Conservation (phyloP, 1,139 yeast species). For the Sugiyamaella sp. region DNA sequence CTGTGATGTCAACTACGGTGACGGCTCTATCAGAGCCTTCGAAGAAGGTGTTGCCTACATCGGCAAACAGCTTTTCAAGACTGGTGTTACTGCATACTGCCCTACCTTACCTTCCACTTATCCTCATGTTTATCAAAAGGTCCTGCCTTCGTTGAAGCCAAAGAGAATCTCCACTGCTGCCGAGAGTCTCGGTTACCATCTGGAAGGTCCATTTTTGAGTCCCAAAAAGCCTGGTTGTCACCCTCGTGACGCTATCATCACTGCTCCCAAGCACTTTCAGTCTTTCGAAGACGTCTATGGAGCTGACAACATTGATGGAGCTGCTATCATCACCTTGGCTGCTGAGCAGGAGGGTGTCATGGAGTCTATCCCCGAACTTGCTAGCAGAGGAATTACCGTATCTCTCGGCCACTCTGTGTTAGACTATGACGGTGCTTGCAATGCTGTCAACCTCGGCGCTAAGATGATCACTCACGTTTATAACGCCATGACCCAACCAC, state of each 20-base stretch:
- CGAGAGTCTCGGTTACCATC: constrained; percentile 65
- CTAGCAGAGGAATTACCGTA: constrained; percentile 46
- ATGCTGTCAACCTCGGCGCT: constrained; percentile 58
- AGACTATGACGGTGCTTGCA: constrained; percentile 52
- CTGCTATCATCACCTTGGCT: constrained; percentile 61
- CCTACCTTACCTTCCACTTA: constrained; percentile 64
- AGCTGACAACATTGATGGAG: constrained; percentile 48
- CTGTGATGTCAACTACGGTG: constrained; percentile 47
- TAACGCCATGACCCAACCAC: constrained; percentile 72
- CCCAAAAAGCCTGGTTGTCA: constrained; percentile 64
- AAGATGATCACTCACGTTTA: constrained; percentile 65
- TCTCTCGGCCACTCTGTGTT: constrained; percentile 63
- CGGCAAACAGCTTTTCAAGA: constrained; percentile 45
- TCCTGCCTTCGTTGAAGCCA: constrained; percentile 52
- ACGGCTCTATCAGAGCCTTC: constrained; percentile 43
- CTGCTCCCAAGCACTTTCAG: constrained; percentile 48
- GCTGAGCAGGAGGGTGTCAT: constrained; percentile 62
- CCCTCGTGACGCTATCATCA: constrained; percentile 58
- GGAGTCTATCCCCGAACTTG: constrained; percentile 51
- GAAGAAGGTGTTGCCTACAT: constrained; percentile 33
- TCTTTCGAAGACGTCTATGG: constrained; percentile 54
- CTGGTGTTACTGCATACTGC: constrained; percentile 63
- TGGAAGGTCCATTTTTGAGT: constrained; percentile 66
- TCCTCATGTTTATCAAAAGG: constrained; percentile 55
- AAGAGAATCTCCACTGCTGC: constrained; percentile 47